These are phyloP conservation scores for Rhizopus arrhizus DNA, from an alignment of 371 early-diverging fungal species.

Conservation along the genomic window DNA sequence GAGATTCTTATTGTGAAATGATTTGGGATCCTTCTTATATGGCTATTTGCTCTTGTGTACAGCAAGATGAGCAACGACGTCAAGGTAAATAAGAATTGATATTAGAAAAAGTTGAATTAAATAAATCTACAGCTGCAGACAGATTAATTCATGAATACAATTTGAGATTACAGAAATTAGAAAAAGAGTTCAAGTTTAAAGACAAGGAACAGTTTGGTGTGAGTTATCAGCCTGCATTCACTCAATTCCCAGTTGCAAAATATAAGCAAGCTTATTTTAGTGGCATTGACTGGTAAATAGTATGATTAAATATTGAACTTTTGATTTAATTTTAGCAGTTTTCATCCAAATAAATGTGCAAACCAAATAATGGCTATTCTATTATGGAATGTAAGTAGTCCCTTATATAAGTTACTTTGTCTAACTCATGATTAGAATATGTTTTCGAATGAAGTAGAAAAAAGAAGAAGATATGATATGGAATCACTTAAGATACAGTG, in stretches of 20 bases:
- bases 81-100: slow-evolving; percentile 33
- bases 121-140: slow-evolving; percentile 51
- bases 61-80: slow-evolving; percentile 46
- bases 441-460: slow-evolving; percentile 52
- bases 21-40: slow-evolving; percentile 54
- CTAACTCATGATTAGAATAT: slow-evolving; percentile 44
- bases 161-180: slow-evolving; percentile 51
- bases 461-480: slow-evolving; percentile 36
- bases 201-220: slow-evolving; percentile 55
- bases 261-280: slow-evolving; percentile 63
- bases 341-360: slow-evolving; percentile 68
- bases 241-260: slow-evolving; percentile 53
- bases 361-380: slow-evolving; percentile 67
- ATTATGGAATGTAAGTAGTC: slow-evolving; percentile 61
- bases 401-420: not conserved
- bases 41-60: slow-evolving; percentile 60
- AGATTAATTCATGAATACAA: slow-evolving; percentile 59
- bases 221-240: slow-evolving; percentile 63
- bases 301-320: not conserved
- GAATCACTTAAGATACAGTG: slow-evolving; percentile 46
- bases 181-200: slow-evolving; percentile 47
- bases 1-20: slow-evolving; percentile 59
- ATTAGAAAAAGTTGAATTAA: not conserved
- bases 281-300: slow-evolving; percentile 62
- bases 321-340: slow-evolving; percentile 40